Evolutionary conservation across 2,329 filamentous ascomycete genomes (phyloP), one percentile per base, ranked within the genome.

Genomic region (Fusarium falciforme): DNA sequence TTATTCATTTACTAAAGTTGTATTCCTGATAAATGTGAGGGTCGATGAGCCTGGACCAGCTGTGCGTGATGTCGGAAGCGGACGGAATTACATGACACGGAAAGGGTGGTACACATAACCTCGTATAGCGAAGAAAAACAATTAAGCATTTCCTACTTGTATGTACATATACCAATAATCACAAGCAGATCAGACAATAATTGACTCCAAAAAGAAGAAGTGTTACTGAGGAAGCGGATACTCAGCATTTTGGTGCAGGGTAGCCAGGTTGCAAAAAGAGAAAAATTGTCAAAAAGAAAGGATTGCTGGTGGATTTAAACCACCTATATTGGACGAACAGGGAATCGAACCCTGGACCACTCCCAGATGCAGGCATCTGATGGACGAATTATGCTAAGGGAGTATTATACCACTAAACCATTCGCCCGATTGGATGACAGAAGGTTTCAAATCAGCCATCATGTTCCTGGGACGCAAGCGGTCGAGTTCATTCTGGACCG

Each of bases 371-470:
- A 33, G n/a, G 22, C 36, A 58, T 55, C 60, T 47, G 14, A 57
- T 57, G 35, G 63, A 58, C 64, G 67, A 76, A 76, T 47, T n/a
- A 68, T 79, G 77, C 77, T 79, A 79, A 79, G 77, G 77, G 77
- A 79, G 77, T 79, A 78, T 79, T 79, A 79, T 79, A 79, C 77
- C 77, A 79, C 77, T 79, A 79, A 79, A 79, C 77, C 77, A 79
- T 79, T 78, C 77, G 77, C 77, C 77, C 77, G 58, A 64, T 62
- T 71, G 47, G 57, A 74, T 76, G 36, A 3, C 17, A 3, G 4
- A 2, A 0, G 0, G 27, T 0, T 0, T 11, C n/a, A 22, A 57
- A 66, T 64, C 29, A 6, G 4, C 6, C 0, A 1, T 1, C 0
- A 67, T 73, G 17, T 47, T 16, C 1, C 22, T 42, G 33, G 4